Evolutionary conservation across 805 yeast species (phyloP), one percentile per base, ranked within the genome.

Genomic region (Lachancea nothofagi): DNA sequence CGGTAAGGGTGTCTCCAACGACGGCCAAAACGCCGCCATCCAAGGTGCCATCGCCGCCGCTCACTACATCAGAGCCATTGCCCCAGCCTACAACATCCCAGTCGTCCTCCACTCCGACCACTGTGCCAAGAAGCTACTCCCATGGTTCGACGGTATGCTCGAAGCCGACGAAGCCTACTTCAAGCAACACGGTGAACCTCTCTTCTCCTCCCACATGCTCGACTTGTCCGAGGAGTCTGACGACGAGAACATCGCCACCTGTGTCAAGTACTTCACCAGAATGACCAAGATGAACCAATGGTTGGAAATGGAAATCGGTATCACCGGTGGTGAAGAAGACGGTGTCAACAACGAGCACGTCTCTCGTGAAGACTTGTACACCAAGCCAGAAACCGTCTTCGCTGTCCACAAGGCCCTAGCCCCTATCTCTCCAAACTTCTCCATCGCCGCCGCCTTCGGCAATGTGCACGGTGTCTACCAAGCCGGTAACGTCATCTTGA

Each of bases 301-400:
- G 93, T 80, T 93, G 66, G 98, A 93, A 79, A 93, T 93, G 98
- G 98, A 93, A 78, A 93, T 93, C 66, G 98, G 98, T 80, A 93
- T 93, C 80, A 93, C 98, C 67, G 98, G 98, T 74, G 98, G 98
- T 82, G 98, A 93, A 77, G 98, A 93, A 75, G 98, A 93, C 66
- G 98, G 98, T 81, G 98, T 93, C 62, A 93, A 93, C 83, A 93
- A 93, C 80, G 94, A 90, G 71, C 76, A 79, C 67, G 96, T 86
- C 53, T 78, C 78, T 64, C 83, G 83, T 72, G 88, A 84, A 49
- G 67, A 83, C 50, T 75, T 93, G 60, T 93, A 90, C 84, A 93
- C 98, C 57, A 78, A 80, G 58, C 87, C 98, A 59, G 96, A 85
- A 73, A 90, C 96, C 55, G 96, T 93, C 41, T 93, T 66, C 72